Evolutionary conservation across 805 yeast species (phyloP), one percentile per base, ranked within the genome.

Genomic region (Peterozyma toletana): DNA sequence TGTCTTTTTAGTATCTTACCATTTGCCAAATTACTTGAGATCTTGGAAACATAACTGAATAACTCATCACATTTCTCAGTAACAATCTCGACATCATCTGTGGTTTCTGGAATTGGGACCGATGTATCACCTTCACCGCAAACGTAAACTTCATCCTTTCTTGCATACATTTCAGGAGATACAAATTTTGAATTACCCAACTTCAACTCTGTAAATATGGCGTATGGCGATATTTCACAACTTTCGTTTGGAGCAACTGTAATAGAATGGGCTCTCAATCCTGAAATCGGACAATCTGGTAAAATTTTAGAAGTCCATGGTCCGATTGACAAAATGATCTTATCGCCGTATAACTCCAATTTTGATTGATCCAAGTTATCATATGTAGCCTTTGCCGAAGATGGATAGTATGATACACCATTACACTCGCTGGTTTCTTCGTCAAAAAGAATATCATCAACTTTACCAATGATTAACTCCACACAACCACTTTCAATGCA

Each of bases 121-220:
- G 84, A 74, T 1, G 95, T 81, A 57, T 89, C 97, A 38, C 96
- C 96, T 63, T 93, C 99, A 38, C 99, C 98, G 65, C 98, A 91
- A 2, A 93, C 93, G 56, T 90, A 91, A 36, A 91, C 93, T 63
- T 93, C 99, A 63, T 91, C 96, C 55, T 81, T 83, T 59, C 99
- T 76, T 9, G 98, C 96, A 61, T 91, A 91, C 49, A 93, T 80
- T 59, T 91, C 99, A 0, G 99, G 99, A 2, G 95, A 79, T 18
- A 86, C 90, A 62, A 81, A 85, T 38, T 79, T 73, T 37, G 70
- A 69, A 17, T 73, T 68, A n/a, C 75, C 77, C n/a, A 86, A 68
- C 56, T 81, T 81, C 48, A 91, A 70, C 62, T 93, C 98, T 6
- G 98, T 88, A 67, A 91, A 93, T 35, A 93, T 81, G 5, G 98